A percentile compares a stretch with the other conserved stretches of the same genome.
phyloP scores from a whole-genome alignment of 805 yeast genomes.

The Clavispora santaluciae region DNA sequence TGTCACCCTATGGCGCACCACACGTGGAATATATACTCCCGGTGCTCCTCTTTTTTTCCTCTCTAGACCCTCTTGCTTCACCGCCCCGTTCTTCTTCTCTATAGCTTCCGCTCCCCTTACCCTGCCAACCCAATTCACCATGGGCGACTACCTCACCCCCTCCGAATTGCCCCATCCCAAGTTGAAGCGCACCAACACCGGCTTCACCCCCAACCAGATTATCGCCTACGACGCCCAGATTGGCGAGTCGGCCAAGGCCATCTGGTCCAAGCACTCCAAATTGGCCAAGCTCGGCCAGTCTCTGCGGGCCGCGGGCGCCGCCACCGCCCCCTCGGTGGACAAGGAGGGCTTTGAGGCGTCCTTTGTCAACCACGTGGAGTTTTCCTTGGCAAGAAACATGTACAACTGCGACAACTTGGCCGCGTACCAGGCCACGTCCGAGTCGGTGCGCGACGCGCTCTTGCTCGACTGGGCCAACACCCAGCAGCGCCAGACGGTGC shows the following conservation, averaged over 20 bases:
- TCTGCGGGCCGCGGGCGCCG: constrained; percentile 15
- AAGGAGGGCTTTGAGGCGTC: constrained; percentile 58
- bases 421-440: constrained; percentile 86
- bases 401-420: constrained; percentile 91
- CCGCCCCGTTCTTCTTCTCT: background rate
- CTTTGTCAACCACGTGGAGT: constrained; percentile 84
- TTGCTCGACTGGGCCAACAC: constrained; percentile 89
- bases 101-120: background rate
- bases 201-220: constrained; percentile 87
- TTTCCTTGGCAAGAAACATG: constrained; percentile 84
- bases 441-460: constrained; percentile 71
- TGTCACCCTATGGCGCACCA: background rate
- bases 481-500: constrained; percentile 81
- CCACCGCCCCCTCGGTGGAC: constrained; percentile 19
- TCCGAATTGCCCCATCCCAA: constrained; percentile 34
- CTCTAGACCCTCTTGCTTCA: background rate
- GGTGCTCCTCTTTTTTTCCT: background rate
- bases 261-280: constrained; percentile 71
- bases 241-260: constrained; percentile 69
- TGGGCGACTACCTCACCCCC: constrained; percentile 38
- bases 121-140: constrained; percentile 3
- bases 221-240: constrained; percentile 75
- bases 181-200: constrained; percentile 77
- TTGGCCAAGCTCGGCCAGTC: constrained; percentile 22
- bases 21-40: background rate